A percentile compares a stretch with the other conserved stretches of the same genome.
These are phyloP conservation scores for Ganoderma leucocontextum DNA, from an alignment of 1,284 basidiomycete species.

Conservation along the genomic window DNA sequence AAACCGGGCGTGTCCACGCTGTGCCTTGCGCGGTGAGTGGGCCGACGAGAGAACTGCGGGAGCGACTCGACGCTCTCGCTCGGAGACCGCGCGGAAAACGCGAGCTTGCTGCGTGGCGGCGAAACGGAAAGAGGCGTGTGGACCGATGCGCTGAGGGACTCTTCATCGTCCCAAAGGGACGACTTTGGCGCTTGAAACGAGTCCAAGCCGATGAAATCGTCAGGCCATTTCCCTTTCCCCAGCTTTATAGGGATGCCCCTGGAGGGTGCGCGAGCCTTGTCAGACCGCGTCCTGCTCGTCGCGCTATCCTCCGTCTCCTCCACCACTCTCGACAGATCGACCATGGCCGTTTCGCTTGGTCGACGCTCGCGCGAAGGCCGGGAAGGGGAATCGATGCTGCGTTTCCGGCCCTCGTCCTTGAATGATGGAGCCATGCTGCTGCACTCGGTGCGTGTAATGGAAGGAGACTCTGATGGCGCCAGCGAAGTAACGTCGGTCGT, in stretches of 20 bases:
- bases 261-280: conserved; percentile 30
- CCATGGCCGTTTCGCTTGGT: conserved; percentile 63
- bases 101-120: conserved; percentile 63
- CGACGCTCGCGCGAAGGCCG: conserved; percentile 57
- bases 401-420: conserved; percentile 55
- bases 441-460: conserved; percentile 69
- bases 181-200: conserved; percentile 51
- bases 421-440: conserved; percentile 54
- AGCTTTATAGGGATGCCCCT: conserved; percentile 56
- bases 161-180: conserved; percentile 33
- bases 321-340: conserved; percentile 71
- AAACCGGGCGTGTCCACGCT: conserved; percentile 57
- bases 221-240: conserved; percentile 83
- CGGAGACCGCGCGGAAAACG: conserved; percentile 53
- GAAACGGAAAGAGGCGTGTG: conserved; percentile 56
- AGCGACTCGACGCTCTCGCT: conserved; percentile 58
- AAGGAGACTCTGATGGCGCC: conserved; percentile 59
- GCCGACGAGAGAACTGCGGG: conserved; percentile 57
- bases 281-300: conserved; percentile 45
- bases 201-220: conserved; percentile 69
- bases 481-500: conserved; percentile 80
- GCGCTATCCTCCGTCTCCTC: conserved; percentile 76
- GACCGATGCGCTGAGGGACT: conserved; percentile 29
- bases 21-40: conserved; percentile 69
- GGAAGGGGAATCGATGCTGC: conserved; percentile 42